Evolutionary conservation across 306 rosid species (phyloP).

Genomic region (Lablab purpureus): DNA sequence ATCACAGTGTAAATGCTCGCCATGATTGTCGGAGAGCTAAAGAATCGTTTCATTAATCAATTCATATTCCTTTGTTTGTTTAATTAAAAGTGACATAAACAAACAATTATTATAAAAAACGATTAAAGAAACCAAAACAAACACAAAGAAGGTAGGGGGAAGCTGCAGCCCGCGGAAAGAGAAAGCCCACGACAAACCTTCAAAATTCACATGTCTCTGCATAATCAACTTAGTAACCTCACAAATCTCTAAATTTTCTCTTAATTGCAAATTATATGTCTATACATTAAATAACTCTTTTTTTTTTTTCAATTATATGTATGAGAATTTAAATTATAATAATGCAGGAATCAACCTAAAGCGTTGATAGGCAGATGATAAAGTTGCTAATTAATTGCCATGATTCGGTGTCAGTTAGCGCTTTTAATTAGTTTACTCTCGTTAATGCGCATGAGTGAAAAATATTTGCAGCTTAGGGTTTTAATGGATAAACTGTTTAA

Average conservation of each 20-base stretch:
- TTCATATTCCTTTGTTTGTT: conserved; percentile 35
- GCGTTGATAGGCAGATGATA: not conserved
- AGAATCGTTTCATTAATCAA: conserved; percentile 46
- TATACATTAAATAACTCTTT: not conserved
- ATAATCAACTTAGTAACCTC: conserved; percentile 33
- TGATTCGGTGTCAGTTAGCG: not conserved
- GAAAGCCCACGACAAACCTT: conserved; percentile 32
- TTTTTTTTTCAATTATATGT: conserved; percentile 23
- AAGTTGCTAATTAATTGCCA: not conserved
- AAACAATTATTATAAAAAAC: conserved; percentile 18
- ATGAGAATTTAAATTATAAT: conserved; percentile 7
- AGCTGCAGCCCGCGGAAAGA: conserved; percentile 47
- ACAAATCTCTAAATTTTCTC: conserved; percentile 21
- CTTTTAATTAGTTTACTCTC: not conserved
- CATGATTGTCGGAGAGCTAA: conserved; percentile 65
- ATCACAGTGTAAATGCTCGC: conserved; percentile 61
- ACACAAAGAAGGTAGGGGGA: conserved; percentile 48
- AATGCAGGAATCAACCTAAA: conserved; percentile 9
- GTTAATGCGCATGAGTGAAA: not conserved
- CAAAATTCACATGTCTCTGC: conserved; percentile 43
- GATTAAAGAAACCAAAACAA: conserved; percentile 29
- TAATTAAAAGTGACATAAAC: conserved; percentile 35
- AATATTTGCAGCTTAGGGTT: not conserved
- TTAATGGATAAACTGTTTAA: not conserved
- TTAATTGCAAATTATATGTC: not conserved